Base-by-base conservation (phyloP, 495 filamentous ascomycete genomes). In the Hypoxylon lenormandii region DNA sequence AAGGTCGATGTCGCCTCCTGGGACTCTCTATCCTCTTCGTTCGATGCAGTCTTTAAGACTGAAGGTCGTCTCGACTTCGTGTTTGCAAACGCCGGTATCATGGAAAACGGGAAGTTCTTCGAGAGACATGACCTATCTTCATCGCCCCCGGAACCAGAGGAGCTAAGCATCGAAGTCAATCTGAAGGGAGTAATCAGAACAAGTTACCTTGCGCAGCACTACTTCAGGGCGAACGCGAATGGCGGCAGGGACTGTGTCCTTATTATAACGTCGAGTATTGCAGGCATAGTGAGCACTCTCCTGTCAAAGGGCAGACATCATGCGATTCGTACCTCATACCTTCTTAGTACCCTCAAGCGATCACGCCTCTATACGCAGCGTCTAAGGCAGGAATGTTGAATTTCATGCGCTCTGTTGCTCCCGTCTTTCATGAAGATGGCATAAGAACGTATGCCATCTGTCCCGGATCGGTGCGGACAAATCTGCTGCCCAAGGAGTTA, bases 41-140 rank as follows among this genome's bases (percentile, higher is more conserved):
- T 82, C 54, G 69, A 76, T 45, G 75, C 74, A 15, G 71, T 78
- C 10, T 73, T 74, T 47, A 60, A 60, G 8, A 18, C 71, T 10
- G 74, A 75, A 46, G 74, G 79, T 5, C 64, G 72, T 3, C 70
- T 82, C 5, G 80, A 82, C 46, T 72, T 80, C 10, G 80, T 80
- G 1, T 80, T 81, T 50, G 78, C 79, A 12, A 82, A 82, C 65
- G 80, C 80, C 0, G 80, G 79, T 5, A 74, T 81, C 21, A 77
- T 76, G 13, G 79, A 80, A 56, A 77, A 67, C 45, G 77, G 77
- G 3, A 72, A 47, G 18, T 59, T 81, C 33, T 66, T 65, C 62
- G 57, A 62, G 15, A 62, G 22, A 33, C 68, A 79, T 21, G 63
- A 72, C 3, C 0, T 36, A 12, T 66, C 67, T 10, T 73, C 30